These are phyloP conservation scores for Corymbia calophylla DNA, from an alignment of 441 rosid genomes.

Conservation along the genomic window DNA sequence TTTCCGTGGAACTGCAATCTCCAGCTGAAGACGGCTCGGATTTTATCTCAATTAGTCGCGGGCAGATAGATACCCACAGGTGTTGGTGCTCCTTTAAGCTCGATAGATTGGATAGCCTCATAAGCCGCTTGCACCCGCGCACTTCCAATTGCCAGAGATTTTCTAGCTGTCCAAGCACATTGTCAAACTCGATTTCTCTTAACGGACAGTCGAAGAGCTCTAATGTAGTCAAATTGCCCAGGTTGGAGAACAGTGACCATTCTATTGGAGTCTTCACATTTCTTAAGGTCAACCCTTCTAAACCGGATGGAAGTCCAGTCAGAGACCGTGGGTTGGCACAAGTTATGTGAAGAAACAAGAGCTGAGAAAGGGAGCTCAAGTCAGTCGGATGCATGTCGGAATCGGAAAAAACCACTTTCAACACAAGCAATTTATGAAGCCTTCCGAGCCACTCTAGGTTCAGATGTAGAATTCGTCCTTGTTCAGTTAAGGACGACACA, in stretches of 20 bases:
- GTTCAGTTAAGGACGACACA: accelerated
- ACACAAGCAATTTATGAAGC: accelerated
- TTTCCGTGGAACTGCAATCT: not conserved
- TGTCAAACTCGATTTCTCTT: not conserved
- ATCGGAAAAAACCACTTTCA: not conserved
- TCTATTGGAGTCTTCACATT: not conserved
- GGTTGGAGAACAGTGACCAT: not conserved
- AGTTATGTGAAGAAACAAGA: not conserved
- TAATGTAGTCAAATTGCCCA: accelerated
- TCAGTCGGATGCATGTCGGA: accelerated
- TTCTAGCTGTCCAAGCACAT: not conserved
- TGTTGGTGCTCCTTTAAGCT: not conserved
- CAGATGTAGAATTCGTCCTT: not conserved
- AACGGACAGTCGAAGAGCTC: accelerated
- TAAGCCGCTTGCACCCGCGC: accelerated
- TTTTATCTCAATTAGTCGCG: not conserved
- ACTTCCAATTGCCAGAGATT: accelerated
- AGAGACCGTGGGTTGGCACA: not conserved
- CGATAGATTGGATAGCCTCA: not conserved
- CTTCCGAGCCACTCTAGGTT: not conserved
- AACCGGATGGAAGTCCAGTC: not conserved
- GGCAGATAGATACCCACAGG: accelerated
- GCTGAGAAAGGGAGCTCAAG: not conserved
- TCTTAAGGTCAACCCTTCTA: accelerated
- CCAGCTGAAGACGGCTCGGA: not conserved